These are phyloP conservation scores for Alternaria sp. DNA, from an alignment of 2,329 filamentous ascomycete species.

Conservation along the genomic window DNA sequence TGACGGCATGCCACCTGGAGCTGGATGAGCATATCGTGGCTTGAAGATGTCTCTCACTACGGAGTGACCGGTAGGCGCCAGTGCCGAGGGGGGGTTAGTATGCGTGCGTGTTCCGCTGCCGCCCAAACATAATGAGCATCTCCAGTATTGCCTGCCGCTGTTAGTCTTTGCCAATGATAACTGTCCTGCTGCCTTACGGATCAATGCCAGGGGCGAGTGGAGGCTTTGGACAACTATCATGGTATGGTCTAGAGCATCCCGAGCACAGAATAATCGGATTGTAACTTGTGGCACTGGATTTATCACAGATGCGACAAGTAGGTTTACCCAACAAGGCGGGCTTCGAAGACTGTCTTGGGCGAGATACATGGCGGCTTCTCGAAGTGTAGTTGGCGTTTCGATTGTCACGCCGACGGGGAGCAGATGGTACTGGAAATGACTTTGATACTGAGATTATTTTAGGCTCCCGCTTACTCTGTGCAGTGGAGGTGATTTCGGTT, in stretches of 20 bases:
- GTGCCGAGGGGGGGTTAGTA: not conserved
- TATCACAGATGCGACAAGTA: slow-evolving; percentile 45
- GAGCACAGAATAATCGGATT: slow-evolving; percentile 46
- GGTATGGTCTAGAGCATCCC: slow-evolving; percentile 47
- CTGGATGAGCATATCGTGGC: not conserved
- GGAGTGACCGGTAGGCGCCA: slow-evolving; percentile 2
- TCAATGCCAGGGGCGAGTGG: slow-evolving; percentile 17
- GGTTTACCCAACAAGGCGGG: slow-evolving; percentile 16
- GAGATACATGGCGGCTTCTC: not conserved
- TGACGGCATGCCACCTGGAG: not conserved
- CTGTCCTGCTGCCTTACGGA: slow-evolving; percentile 17
- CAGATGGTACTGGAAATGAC: slow-evolving; percentile 1
- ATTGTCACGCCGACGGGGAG: not conserved
- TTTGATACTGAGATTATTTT: not conserved
- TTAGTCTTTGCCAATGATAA: slow-evolving; percentile 12
- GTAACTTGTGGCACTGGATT: slow-evolving; percentile 27
- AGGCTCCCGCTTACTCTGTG: not conserved
- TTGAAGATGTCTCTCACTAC: slow-evolving; percentile 10
- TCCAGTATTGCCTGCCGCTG: slow-evolving; percentile 21
- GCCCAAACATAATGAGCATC: slow-evolving; percentile 26
- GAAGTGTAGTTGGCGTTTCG: not conserved
- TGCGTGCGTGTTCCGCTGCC: not conserved
- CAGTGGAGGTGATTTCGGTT: not conserved
- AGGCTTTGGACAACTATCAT: slow-evolving; percentile 48
- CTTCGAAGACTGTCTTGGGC: slow-evolving; percentile 25